Conservation (phyloP, 2,329 filamentous ascomycete species). For the Phialocephala subalpina region DNA sequence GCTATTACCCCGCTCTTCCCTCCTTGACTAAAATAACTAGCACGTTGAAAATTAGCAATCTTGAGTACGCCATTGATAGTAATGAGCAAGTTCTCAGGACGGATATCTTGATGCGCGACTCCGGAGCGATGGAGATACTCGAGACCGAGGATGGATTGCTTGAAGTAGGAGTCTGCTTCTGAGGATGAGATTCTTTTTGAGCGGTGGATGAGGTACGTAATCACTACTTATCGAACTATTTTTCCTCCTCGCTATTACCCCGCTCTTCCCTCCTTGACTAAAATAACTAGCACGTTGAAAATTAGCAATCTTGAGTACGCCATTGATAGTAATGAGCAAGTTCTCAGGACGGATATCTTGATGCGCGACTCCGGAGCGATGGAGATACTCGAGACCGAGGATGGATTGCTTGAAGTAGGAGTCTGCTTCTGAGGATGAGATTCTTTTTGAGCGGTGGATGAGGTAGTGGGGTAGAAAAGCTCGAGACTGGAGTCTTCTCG, state of each 20-base stretch:
- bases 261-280: not conserved
- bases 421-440: slow-evolving; percentile 17
- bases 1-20: not conserved
- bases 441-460: not conserved
- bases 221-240: slow-evolving; percentile 2
- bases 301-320: slow-evolving; percentile 16
- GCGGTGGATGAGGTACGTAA: slow-evolving; percentile 12
- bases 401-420: slow-evolving; percentile 21
- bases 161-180: slow-evolving; percentile 24
- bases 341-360: slow-evolving; percentile 17
- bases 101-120: slow-evolving; percentile 18
- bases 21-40: not conserved
- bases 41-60: slow-evolving; percentile 15
- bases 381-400: slow-evolving; percentile 16
- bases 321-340: slow-evolving; percentile 8
- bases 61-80: slow-evolving; percentile 8
- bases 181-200: not conserved
- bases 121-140: slow-evolving; percentile 15
- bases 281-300: slow-evolving; percentile 4
- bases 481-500: not conserved
- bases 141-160: slow-evolving; percentile 14
- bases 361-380: slow-evolving; percentile 14
- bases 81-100: slow-evolving; percentile 13
- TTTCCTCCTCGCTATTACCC: not conserved
- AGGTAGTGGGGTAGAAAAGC: not conserved